Evolutionary conservation across 1,284 basidiomycete species (phyloP), one percentile per base, ranked within the genome.

Genomic region (Pyrrhoderma lamaoense): DNA sequence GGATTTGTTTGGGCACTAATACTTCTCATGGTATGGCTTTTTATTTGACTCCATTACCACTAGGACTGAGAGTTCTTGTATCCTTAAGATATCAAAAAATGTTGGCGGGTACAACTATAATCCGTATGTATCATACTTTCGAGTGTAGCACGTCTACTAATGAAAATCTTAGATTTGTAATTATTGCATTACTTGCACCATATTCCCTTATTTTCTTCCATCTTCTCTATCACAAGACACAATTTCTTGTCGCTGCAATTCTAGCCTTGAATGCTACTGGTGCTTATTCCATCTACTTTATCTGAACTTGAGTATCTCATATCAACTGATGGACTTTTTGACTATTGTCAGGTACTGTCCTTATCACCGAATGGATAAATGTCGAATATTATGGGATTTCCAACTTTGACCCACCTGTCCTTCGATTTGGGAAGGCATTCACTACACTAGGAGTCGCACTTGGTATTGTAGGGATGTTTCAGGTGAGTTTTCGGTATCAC

Each of bases 101-200:
- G 62, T 67, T 31, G 68, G 67, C 23, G 65, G 67, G 1, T 67
- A 66, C 53, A 47, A 44, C 13, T 68, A 61, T 56, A 69, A 69
- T 51, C 67, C 68, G 49, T 66, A 42, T 49, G 56, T 27, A 27
- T 19, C n/a, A 11, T 54, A 9, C 37, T 31, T 19, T 37, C 22
- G 14, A 7, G 16, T 8, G 8, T 7, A 37, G 25, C 8, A 49
- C 25, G 8, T 45, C 21, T 34, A 16, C 21, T 39, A 37, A 11
- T 45, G 22, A n/a, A 22, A 27, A 9, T 45, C 11, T 31, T 9
- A 49, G 52, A 49, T 53, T 60, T 51, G 64, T 62, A 9, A 56
- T 65, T 18, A 51, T 56, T 11, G 56, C 53, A 39, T 43, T 64
- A 13, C 16, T 65, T 11, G 40, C 59, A 8, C 45, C 65, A 2